phyloP scores from a whole-genome alignment of 257 asterid species.

The Striga asiatica region DNA sequence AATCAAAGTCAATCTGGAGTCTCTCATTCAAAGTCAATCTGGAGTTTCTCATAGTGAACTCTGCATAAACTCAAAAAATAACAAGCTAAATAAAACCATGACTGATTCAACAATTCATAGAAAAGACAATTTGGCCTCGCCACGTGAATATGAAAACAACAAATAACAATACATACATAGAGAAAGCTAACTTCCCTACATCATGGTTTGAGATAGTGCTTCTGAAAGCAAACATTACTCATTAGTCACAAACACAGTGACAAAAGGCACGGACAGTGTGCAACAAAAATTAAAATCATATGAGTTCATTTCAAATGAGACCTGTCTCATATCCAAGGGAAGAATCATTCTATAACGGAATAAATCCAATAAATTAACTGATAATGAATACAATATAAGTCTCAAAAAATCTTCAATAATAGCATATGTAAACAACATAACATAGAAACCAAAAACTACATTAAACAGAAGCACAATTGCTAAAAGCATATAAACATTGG shows the following conservation, averaged over 20 bases:
- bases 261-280: neutral
- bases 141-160: neutral
- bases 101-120: too few relatives aligned
- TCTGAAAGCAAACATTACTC: neutral
- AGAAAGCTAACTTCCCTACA: neutral
- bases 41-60: slow-evolving; percentile 7
- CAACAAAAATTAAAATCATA: neutral
- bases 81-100: slow-evolving; percentile 5
- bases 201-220: slow-evolving; percentile 3
- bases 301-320: neutral
- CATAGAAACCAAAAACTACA: neutral
- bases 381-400: neutral
- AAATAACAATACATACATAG: neutral
- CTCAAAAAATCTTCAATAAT: slow-evolving; percentile 5
- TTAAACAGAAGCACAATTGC: slow-evolving; percentile 8
- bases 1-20: slow-evolving; percentile 7
- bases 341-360: too few relatives aligned
- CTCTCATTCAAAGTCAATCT: slow-evolving; percentile 8
- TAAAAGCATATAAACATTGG: neutral
- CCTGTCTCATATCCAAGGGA: neutral
- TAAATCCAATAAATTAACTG: neutral
- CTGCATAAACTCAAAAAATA: neutral
- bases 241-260: neutral
- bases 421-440: slow-evolving; percentile 4
- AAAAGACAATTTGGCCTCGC: neutral